Evolutionary conservation across 2,329 filamentous ascomycete genomes (phyloP), one percentile per base, ranked within the genome.

Genomic region (Escovopsis weberi): DNA sequence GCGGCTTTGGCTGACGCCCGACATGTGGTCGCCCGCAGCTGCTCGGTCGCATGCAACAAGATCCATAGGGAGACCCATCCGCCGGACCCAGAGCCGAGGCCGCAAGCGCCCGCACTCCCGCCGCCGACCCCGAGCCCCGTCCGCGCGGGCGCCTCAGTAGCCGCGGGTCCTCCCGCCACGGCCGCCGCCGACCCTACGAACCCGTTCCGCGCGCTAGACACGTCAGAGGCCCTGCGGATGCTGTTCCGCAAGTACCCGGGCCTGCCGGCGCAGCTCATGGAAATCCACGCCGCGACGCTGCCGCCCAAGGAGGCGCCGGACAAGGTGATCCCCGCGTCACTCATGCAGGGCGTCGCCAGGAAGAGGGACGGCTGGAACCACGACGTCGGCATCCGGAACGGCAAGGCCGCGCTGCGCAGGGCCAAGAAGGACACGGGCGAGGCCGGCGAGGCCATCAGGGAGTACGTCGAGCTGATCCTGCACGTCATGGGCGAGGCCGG

Each of bases 391-490:
- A 64, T 78, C 39, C 63, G 69, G 42, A 69, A 69, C 18, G 78
- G 74, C 2, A 68, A 74, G 37, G 63, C 68, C 18, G 69, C 68
- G 12, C 59, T 82, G 45, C 68, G 69, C 36, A 64, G 58, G 42
- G 69, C 71, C 32, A 64, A 71, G 44, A 61, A 63, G 30, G 64
- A 66, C 28, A 64, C 67, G 1, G 66, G 69, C n/a, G 67, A 70
- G 49, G 70, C 70, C 44, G 74, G 74, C 28, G 74, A 79, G 49
- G 76, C 65, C 4, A 62, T 82, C 28, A 62, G 70, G 41, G 77
- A 80, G 56, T 82, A 77, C 51, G 71, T 69, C 38, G 72, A 74
- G 47, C 59, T 80, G 19, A 66, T 80, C 15, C 52, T 70, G 39
- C 63, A 68, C 43, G 57, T 77, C 32, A 60, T 77, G 43, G 58